phyloP scores from a whole-genome alignment of 768 basidiomycete genomes.

The Rubroboletus pulcherrimus region DNA sequence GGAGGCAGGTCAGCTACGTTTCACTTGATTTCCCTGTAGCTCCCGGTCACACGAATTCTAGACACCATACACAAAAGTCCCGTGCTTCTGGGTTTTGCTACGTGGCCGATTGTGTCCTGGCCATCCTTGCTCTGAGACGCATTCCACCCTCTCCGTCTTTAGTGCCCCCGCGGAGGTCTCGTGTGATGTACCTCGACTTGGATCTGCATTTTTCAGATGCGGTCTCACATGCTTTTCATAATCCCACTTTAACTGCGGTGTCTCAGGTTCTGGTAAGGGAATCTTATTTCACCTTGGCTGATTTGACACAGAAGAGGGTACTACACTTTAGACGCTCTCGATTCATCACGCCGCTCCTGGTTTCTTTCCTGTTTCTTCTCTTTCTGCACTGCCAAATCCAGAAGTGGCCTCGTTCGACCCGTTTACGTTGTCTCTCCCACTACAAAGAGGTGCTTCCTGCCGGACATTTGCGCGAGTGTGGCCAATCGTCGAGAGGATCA shows the following conservation, averaged over 20 bases:
- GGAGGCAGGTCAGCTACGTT: conserved; percentile 64
- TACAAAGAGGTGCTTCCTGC: conserved; percentile 65
- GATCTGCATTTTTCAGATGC: conserved; percentile 92
- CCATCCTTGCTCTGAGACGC: conserved; percentile 66
- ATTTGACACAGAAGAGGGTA: background rate
- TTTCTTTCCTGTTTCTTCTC: conserved; percentile 72
- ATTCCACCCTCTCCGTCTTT: conserved; percentile 17
- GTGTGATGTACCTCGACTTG: conserved; percentile 88
- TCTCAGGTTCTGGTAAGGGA: conserved; percentile 48
- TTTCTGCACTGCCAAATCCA: conserved; percentile 43
- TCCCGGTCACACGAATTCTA: conserved; percentile 17
- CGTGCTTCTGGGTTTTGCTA: conserved; percentile 91
- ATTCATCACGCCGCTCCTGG: conserved; percentile 80
- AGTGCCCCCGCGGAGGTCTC: conserved; percentile 38
- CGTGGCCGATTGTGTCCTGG: conserved; percentile 84
- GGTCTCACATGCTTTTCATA: conserved; percentile 72
- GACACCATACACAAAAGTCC: conserved; percentile 81
- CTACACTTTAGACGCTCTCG: conserved; percentile 59
- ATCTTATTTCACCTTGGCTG: background rate
- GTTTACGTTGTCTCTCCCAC: conserved; percentile 76
- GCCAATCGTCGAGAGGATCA: conserved; percentile 58
- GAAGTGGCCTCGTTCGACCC: conserved; percentile 42
- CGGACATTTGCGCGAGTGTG: conserved; percentile 63
- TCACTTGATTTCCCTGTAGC: background rate
- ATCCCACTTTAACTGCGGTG: conserved; percentile 31